phyloP scores from a whole-genome alignment of 2,329 filamentous ascomycete species.

The Ceratocystis harringtonii region DNA sequence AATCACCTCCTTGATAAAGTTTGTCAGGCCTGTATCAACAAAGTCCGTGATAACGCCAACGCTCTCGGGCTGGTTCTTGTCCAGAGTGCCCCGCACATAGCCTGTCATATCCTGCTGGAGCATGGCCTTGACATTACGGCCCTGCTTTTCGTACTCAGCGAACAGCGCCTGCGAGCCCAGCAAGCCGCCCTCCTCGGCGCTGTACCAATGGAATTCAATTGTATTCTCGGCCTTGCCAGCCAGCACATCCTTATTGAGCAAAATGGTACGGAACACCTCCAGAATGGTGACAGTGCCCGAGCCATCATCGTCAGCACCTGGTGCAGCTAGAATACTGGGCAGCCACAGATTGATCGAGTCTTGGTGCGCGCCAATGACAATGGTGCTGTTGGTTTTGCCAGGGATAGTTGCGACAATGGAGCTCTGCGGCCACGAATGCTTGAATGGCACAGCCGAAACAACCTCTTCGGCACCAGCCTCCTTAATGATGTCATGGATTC shows the following conservation, averaged over 20 bases:
- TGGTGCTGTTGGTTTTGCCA: constrained; percentile 64
- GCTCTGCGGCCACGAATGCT: constrained; percentile 76
- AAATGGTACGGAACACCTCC: constrained; percentile 70
- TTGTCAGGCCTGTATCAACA: constrained; percentile 67
- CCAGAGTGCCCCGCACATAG: constrained; percentile 66
- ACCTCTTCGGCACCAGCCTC: constrained; percentile 53
- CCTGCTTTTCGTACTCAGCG: constrained; percentile 56
- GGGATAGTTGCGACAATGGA: constrained; percentile 87
- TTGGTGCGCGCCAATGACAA: constrained; percentile 84
- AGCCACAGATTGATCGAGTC: constrained; percentile 91
- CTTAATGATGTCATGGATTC: constrained; percentile 56
- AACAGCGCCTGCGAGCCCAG: constrained; percentile 86
- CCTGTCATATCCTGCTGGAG: constrained; percentile 98
- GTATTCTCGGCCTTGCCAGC: constrained; percentile 65
- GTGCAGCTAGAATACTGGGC: constrained; percentile 67
- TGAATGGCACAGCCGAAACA: constrained; percentile 58
- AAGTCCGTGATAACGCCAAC: constrained; percentile 90
- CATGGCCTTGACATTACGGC: constrained; percentile 80
- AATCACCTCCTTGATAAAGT: constrained; percentile 82
- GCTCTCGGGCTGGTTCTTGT: constrained; percentile 67
- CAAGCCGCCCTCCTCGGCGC: constrained; percentile 74
- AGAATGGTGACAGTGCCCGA: constrained; percentile 88
- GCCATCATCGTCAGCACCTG: constrained; percentile 91
- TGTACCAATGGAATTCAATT: constrained; percentile 95
- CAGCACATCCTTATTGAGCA: constrained; percentile 55